phyloP scores from a whole-genome alignment of 179 eudicot genomes.

The Monotropa hypopitys region DNA sequence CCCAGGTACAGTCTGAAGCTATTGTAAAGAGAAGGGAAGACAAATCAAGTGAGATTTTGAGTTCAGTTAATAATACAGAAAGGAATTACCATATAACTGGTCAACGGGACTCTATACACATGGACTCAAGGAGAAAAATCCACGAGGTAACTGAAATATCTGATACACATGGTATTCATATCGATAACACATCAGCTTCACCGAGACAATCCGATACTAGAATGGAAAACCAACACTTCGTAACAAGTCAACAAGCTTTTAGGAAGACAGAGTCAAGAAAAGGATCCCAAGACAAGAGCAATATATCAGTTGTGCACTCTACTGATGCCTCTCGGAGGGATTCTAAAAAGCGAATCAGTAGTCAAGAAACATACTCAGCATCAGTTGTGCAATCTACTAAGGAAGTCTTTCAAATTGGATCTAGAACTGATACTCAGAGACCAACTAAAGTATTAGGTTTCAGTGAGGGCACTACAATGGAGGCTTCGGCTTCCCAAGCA shows the following conservation, averaged over 20 bases:
- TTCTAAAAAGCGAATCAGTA: constrained; percentile 22
- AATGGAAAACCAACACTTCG: constrained; percentile 16
- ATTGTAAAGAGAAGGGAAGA: constrained; percentile 22
- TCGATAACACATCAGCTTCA: constrained; percentile 11
- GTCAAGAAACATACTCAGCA: constrained; percentile 23
- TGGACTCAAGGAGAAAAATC: constrained; percentile 22
- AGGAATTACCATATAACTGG: constrained; percentile 17
- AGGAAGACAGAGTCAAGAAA: constrained; percentile 20
- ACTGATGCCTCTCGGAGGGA: constrained; percentile 15
- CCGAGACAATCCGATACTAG: constrained; percentile 17
- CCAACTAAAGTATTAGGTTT: constrained; percentile 14
- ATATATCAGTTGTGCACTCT: constrained; percentile 17
- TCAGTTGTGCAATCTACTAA: constrained; percentile 22
- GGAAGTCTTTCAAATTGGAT: constrained; percentile 18
- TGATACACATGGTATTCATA: constrained; percentile 9
- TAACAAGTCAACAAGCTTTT: constrained; percentile 13
- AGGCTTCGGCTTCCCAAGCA: constrained; percentile 19
- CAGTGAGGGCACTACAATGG: constrained; percentile 18
- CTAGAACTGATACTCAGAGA: constrained; percentile 15
- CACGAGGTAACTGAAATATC: constrained; percentile 19
- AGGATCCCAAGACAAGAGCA: constrained; percentile 18
- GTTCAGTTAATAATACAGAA: constrained; percentile 19
- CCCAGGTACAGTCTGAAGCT: constrained; percentile 22
- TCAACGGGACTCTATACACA: constrained; percentile 18
- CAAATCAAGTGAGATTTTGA: constrained; percentile 16